Base-by-base conservation (phyloP, 1,284 basidiomycete genomes). In the Inonotus obliquus region DNA sequence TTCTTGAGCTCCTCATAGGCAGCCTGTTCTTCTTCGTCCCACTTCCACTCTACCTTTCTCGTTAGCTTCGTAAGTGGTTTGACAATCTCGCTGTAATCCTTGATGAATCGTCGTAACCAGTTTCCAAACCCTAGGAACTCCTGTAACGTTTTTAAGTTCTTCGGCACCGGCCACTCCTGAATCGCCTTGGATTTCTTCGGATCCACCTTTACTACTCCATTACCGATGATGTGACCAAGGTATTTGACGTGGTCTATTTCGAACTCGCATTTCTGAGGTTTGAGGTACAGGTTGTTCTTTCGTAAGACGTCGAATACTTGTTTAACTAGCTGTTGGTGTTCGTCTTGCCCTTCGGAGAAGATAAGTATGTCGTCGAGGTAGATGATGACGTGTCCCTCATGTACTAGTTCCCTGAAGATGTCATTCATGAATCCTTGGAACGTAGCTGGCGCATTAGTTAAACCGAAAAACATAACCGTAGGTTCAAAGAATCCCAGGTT, bases 371-470 rank as follows among this genome's bases (percentile, higher is more conserved):
- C 32, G 32, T 32, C 32, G 4, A 67, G 21, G 41, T 67, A 67
- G 37, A 67, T 56, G 1, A 62, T 21, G 5, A 67, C 53, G 1
- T 32, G 6, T 10, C 47, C 19, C 7, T 32, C 44, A 17, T 25
- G 17, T 37, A 67, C 56, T n/a, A 55, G 11, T 6, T 57, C 55
- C 4, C 25, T 11, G 10, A 61, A 47, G 25, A 61, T 57, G 21
- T 56, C 39, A 19, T 61, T 51, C 54, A 61, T 61, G 25, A 61
- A 57, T 1, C 13, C 27, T 48, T 61, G 74, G 65, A 75, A 74
- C 0, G 69, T 66, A 0, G 74, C 69, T 0, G 76, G 77, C 0
- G 73, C 73, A 62, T 79, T 79, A 45, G 71, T 73, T 2, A 78
- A 65, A 0, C 77, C 73, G 56, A 74, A 74, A 0, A 70, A 71